Evolutionary conservation across 1,139 yeast species (phyloP), one percentile per base, ranked within the genome.

Genomic region (Lodderomyces metapsilosis): DNA sequence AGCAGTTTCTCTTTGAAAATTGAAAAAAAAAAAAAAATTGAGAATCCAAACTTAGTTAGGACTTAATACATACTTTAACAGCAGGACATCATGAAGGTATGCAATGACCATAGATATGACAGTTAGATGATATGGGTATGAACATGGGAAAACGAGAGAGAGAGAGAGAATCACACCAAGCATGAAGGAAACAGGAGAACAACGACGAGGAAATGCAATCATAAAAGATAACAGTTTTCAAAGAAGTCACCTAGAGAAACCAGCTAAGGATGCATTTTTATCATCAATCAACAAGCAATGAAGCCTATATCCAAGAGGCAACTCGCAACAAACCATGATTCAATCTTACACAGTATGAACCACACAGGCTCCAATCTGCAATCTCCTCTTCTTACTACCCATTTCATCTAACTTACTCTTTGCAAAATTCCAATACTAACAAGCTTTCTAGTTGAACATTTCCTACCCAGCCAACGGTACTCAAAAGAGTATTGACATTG

Each of bases 391-490:
- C 32, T 11, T 28, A 6, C 8, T 9, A 28, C 3, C 18, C 15
- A n/a, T 11, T 12, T 3, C 30, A 25, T 28, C 32, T 7, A 28
- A 13, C 3, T 28, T 6, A 8, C 9, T 8, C 9, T 28, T 28
- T 16, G n/a, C 4, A 12, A 7, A 11, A 25, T 4, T 15, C 8
- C 3, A 32, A 32, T 52, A 51, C 53, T 52, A 52, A 51, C 54
- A 52, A 44, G 8, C 22, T 17, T 22, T 54, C 23, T 58, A 91
- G 96, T 89, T 92, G 78, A 92, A 92, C 85, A 91, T 92, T 80
- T 88, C 99, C 72, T 94, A 86, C 84, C 99, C 99, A 80, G 95
- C 96, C 76, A 92, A 92, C 88, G 98, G 98, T 84, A 87, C 98
- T 65, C 98, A 92, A 79, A 92, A 92, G 82, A 77, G 88, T 77